Conservation (phyloP, 1,284 basidiomycete genomes). For the Pyrrhoderma lamaoense region DNA sequence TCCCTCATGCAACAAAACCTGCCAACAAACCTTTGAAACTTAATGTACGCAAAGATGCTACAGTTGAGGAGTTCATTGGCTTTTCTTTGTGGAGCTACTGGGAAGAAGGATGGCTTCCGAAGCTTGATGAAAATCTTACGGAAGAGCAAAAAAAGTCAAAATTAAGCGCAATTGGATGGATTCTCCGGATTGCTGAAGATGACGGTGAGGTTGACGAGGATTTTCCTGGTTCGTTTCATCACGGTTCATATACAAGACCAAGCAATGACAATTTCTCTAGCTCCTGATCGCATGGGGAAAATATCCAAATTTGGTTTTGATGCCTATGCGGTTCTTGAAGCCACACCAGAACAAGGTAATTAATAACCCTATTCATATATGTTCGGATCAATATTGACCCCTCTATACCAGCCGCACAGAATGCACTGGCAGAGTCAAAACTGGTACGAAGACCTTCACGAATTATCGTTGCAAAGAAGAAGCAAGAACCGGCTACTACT, state of each 20-base stretch:
- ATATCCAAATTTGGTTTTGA: conserved; percentile 88
- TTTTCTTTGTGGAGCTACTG: conserved; percentile 88
- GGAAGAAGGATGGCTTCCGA: conserved; percentile 80
- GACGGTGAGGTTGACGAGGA: conserved; percentile 99
- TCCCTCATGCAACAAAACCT: conserved; percentile 74
- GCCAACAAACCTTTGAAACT: conserved; percentile 50
- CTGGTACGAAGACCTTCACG: conserved; percentile 73
- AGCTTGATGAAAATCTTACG: conserved; percentile 58
- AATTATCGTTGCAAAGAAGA: conserved; percentile 56
- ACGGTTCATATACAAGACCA: conserved; percentile 6
- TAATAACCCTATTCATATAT: conserved; percentile 9
- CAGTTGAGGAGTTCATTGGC: conserved; percentile 93
- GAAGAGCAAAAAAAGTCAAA: conserved; percentile 56
- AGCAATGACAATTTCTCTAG: conserved; percentile 33
- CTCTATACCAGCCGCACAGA: conserved; percentile 64
- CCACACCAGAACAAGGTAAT: conserved; percentile 70
- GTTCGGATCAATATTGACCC: not conserved
- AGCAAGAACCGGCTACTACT: conserved; percentile 28
- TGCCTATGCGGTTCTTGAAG: conserved; percentile 82
- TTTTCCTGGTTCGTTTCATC: conserved; percentile 67
- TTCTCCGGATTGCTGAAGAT: conserved; percentile 92
- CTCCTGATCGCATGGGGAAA: conserved; percentile 81
- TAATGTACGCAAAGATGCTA: conserved; percentile 81
- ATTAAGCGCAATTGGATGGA: conserved; percentile 83
- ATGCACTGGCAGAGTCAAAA: conserved; percentile 66